Percentiles rank a stretch among this genome's conserved stretches.
Evolutionary conservation across 2,329 filamentous ascomycete species (phyloP).

Genomic region (Curvularia sp.): DNA sequence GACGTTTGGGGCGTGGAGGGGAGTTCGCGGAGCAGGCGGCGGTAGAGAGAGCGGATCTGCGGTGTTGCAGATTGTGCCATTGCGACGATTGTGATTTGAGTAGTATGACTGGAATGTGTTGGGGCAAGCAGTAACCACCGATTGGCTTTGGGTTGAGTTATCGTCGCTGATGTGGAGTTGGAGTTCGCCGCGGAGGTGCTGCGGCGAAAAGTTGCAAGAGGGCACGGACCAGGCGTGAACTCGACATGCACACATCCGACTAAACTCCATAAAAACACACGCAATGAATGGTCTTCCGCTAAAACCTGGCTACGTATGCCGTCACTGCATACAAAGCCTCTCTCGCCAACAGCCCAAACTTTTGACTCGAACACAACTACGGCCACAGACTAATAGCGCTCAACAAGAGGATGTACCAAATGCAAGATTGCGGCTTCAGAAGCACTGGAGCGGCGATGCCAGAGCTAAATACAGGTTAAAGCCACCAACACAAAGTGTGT

Average conservation of each 20-base stretch:
- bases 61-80: conserved; percentile 53
- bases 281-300: conserved; percentile 23
- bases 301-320: conserved; percentile 30
- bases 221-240: conserved; percentile 33
- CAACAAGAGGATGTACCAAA: conserved; percentile 11
- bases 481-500: not conserved
- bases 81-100: conserved; percentile 3
- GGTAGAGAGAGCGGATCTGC: conserved; percentile 78
- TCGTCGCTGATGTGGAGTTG: not conserved
- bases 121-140: not conserved
- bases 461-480: conserved; percentile 1
- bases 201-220: conserved; percentile 38
- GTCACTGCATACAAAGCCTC: conserved; percentile 22
- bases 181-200: conserved; percentile 30
- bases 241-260: conserved; percentile 8
- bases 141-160: not conserved
- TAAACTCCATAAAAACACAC: not conserved
- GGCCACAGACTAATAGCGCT: conserved; percentile 11
- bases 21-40: conserved; percentile 85
- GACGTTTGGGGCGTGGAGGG: conserved; percentile 67
- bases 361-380: conserved; percentile 8
- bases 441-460: conserved; percentile 15
- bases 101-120: not conserved
- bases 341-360: conserved; percentile 9
- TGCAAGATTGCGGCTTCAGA: conserved; percentile 13